Percentiles rank a stretch among this genome's conserved stretches.
phyloP scores from a whole-genome alignment of 1,284 basidiomycete species.

The Sporisorium exsertum region DNA sequence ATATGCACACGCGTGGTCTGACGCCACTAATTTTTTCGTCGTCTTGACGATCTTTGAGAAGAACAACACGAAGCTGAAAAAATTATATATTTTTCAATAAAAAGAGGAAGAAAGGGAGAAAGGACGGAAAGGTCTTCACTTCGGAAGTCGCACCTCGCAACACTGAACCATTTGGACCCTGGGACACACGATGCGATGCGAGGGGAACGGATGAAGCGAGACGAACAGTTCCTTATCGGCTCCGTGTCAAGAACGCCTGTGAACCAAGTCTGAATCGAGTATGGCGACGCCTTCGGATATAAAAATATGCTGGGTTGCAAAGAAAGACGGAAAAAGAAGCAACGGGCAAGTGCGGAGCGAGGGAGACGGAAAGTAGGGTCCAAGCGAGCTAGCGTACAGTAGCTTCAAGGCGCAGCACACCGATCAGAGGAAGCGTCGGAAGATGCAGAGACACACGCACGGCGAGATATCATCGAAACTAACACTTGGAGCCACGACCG shows the following conservation, averaged over 20 bases:
- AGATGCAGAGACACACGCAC: background rate
- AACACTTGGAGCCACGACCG: background rate
- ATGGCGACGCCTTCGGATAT: slow-evolving; percentile 4
- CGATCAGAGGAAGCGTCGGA: slow-evolving; percentile 7
- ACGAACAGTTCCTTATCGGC: background rate
- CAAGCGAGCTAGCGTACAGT: background rate
- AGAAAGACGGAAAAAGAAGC: slow-evolving; percentile 1
- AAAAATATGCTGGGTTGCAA: background rate
- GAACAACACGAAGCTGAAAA: background rate
- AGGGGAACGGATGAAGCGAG: background rate
- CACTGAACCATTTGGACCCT: background rate
- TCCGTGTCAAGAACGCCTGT: background rate
- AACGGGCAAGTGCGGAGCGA: background rate
- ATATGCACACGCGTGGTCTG: slow-evolving; percentile 26
- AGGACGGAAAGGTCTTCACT: background rate
- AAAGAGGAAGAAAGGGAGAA: slow-evolving; percentile 6
- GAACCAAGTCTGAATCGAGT: background rate
- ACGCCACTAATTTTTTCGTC: slow-evolving; percentile 16
- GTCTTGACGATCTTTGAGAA: slow-evolving; percentile 18
- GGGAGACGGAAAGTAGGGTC: background rate
- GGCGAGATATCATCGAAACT: background rate
- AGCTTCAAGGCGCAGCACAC: background rate
- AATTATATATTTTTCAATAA: background rate
- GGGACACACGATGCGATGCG: background rate
- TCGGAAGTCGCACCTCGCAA: background rate